Evolutionary conservation across 495 filamentous ascomycete species (phyloP).

Genomic region (Aspergillus leporis): DNA sequence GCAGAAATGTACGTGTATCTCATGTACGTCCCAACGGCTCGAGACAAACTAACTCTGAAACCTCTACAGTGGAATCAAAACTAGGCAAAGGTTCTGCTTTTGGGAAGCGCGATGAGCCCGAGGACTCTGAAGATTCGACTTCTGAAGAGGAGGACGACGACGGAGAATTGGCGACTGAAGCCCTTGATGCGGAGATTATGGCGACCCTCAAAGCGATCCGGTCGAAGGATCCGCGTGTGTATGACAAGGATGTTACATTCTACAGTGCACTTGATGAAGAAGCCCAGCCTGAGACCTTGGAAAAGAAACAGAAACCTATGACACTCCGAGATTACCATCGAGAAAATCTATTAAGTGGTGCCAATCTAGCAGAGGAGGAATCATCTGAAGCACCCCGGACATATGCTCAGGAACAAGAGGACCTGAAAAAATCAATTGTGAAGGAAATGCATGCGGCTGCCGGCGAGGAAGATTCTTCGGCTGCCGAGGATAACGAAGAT

Average conservation of each 20-base stretch:
- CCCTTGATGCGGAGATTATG: constrained; percentile 81
- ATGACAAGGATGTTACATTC: constrained; percentile 77
- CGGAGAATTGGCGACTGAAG: constrained; percentile 75
- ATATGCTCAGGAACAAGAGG: constrained; percentile 83
- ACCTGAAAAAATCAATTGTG: constrained; percentile 72
- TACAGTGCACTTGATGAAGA: constrained; percentile 63
- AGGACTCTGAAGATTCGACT: constrained; percentile 57
- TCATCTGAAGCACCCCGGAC: constrained; percentile 54
- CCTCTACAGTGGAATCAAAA: constrained; percentile 75
- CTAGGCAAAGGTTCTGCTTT: constrained; percentile 57
- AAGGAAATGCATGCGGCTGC: constrained; percentile 73
- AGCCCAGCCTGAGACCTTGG: constrained; percentile 23
- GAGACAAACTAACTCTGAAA: constrained; percentile 14
- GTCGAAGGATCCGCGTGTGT: constrained; percentile 85
- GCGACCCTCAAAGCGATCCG: constrained; percentile 83
- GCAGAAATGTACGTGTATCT: constrained; percentile 62
- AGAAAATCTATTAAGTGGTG: constrained; percentile 71
- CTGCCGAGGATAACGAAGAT: constrained; percentile 62
- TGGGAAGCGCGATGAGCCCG: constrained; percentile 46
- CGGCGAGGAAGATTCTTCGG: constrained; percentile 32
- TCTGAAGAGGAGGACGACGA: constrained; percentile 83
- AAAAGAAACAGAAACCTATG: constrained; percentile 79
- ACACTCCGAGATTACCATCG: constrained; percentile 88
- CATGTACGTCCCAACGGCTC: not conserved
- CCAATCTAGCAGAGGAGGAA: constrained; percentile 56